Evolutionary conservation across 2,329 filamentous ascomycete species (phyloP).

Genomic region (Fusarium subtropicale): DNA sequence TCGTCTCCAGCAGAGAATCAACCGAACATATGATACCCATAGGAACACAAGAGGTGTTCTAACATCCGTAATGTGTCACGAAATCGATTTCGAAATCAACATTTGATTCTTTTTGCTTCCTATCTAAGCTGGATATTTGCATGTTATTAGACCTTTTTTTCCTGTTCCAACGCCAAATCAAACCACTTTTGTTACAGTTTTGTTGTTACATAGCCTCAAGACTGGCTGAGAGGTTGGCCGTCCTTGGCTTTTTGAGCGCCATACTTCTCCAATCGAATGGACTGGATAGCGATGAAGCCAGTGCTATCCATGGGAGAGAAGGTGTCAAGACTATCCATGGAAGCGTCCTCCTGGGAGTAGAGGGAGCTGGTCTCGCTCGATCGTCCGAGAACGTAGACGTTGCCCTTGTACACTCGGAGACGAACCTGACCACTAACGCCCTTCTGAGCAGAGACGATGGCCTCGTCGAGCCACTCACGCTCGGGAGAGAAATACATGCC

Average conservation of each 20-base stretch:
- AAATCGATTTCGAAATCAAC: slow-evolving; percentile 5
- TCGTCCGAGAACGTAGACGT: slow-evolving; percentile 60
- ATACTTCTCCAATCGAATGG: slow-evolving; percentile 60
- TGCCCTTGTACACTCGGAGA: slow-evolving; percentile 61
- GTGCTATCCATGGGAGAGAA: slow-evolving; percentile 77
- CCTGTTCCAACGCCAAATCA: slow-evolving; percentile 27
- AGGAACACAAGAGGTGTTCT: background rate
- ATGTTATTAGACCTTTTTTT: slow-evolving; percentile 16
- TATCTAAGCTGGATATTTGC: background rate
- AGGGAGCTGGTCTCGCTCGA: slow-evolving; percentile 61
- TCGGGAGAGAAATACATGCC: slow-evolving; percentile 65
- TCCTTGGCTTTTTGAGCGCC: slow-evolving; percentile 50
- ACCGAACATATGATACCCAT: slow-evolving; percentile 28
- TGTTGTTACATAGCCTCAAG: slow-evolving; percentile 7
- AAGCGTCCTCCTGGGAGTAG: slow-evolving; percentile 62
- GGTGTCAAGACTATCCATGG: slow-evolving; percentile 66
- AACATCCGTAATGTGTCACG: background rate
- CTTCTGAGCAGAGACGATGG: slow-evolving; percentile 68
- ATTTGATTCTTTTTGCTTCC: slow-evolving; percentile 3
- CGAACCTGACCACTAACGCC: slow-evolving; percentile 53
- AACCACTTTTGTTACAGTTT: slow-evolving; percentile 27
- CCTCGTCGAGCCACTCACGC: slow-evolving; percentile 56
- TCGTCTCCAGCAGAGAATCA: background rate
- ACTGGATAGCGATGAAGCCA: slow-evolving; percentile 66
- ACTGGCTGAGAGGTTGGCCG: slow-evolving; percentile 48